Evolutionary conservation across 2,329 filamentous ascomycete genomes (phyloP).

Genomic region (Neonectria faginata): DNA sequence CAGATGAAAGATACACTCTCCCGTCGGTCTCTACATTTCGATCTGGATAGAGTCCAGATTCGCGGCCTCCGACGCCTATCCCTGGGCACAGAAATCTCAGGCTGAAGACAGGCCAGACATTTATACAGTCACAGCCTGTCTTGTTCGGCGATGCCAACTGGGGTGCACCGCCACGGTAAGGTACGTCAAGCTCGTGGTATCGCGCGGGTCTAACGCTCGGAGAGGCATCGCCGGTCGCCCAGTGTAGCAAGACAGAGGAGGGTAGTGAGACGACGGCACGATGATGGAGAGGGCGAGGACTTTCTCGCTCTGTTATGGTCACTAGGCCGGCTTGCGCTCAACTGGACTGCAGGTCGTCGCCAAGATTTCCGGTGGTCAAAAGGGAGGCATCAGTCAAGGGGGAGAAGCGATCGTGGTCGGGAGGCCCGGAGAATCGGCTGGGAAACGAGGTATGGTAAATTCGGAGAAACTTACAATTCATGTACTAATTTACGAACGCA

Average conservation of each 20-base stretch:
- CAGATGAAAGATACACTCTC: constrained; percentile 22
- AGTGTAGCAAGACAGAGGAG: background rate
- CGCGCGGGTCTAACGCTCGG: constrained; percentile 15
- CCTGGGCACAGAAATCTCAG: constrained; percentile 5
- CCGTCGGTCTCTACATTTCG: constrained; percentile 39
- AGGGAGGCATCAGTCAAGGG: constrained; percentile 3
- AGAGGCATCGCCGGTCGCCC: background rate
- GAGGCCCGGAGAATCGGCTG: constrained; percentile 23
- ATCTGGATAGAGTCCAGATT: constrained; percentile 20
- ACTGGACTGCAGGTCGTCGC: background rate
- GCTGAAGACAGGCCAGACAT: background rate
- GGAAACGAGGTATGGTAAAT: constrained; percentile 24
- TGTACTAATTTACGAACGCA: constrained; percentile 14
- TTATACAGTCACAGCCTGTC: background rate
- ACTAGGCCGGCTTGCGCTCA: background rate
- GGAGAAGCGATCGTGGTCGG: constrained; percentile 25
- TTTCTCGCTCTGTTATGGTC: background rate
- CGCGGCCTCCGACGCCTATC: constrained; percentile 13
- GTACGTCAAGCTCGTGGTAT: background rate
- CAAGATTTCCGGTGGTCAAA: background rate
- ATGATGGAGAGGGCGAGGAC: too few species aligned
- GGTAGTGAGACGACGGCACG: background rate
- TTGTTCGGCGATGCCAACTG: background rate
- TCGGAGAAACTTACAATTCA: too few species aligned
- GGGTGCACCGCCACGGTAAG: background rate